Conservation (phyloP, 768 basidiomycete genomes). For the Amanita rubescens region DNA sequence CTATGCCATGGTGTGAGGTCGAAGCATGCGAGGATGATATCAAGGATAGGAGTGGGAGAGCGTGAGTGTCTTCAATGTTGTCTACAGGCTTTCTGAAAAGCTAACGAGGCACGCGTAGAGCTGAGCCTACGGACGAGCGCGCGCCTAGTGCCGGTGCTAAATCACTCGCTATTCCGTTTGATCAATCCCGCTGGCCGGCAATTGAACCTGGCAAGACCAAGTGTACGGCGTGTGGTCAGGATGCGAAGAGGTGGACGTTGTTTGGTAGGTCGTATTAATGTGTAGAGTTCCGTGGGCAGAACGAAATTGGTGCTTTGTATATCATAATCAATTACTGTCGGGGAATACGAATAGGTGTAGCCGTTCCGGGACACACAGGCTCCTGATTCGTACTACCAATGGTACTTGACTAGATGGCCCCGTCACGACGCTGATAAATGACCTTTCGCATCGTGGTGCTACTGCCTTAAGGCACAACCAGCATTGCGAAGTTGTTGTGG, state of each 20-base stretch:
- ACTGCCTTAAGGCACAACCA: too few relatives aligned
- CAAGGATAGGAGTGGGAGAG: slow-evolving; percentile 85
- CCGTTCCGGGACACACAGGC: too few relatives aligned
- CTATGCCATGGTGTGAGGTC: slow-evolving; percentile 94
- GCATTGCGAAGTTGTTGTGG: too few relatives aligned
- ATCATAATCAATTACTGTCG: background rate
- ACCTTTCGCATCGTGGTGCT: too few relatives aligned
- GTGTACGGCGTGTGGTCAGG: slow-evolving; percentile 81
- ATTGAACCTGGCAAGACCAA: slow-evolving; percentile 83
- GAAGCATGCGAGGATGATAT: slow-evolving; percentile 96
- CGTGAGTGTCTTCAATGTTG: slow-evolving; percentile 42
- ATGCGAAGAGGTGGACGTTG: slow-evolving; percentile 94
- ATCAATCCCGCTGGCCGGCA: slow-evolving; percentile 74
- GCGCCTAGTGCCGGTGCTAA: slow-evolving; percentile 98
- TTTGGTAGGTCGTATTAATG: slow-evolving; percentile 83
- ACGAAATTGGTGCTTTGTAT: background rate
- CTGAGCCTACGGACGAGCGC: slow-evolving; percentile 86
- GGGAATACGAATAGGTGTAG: too few relatives aligned
- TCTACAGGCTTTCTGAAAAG: background rate
- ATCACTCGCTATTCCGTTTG: slow-evolving; percentile 92
- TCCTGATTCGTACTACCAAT: too few relatives aligned
- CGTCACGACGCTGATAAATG: too few relatives aligned
- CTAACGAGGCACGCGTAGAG: slow-evolving; percentile 31
- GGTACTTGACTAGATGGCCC: too few relatives aligned
- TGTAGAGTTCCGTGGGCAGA: background rate